A percentile compares a stretch with the other conserved stretches of the same genome.
Conservation (phyloP, 202 grass and related monocot species). For the Brachypodium distachyon region DNA sequence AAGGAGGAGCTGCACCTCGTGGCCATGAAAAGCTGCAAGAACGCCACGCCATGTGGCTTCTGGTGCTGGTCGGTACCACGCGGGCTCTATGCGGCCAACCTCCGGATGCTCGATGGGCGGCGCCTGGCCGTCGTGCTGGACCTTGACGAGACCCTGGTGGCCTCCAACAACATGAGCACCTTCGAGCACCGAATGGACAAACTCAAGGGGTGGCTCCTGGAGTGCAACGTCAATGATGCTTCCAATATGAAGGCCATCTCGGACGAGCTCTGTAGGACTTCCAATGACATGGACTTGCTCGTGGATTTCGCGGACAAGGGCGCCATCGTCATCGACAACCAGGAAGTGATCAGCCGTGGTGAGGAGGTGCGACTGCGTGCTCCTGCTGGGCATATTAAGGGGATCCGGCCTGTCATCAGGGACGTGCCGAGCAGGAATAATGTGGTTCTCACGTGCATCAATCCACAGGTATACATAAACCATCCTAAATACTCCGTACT, state of each 20-base stretch:
- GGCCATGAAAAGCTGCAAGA: constrained; percentile 40
- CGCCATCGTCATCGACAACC: constrained; percentile 12
- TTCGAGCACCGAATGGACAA: constrained; percentile 43
- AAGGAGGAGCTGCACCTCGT: constrained; percentile 48
- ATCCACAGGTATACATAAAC: constrained; percentile 36
- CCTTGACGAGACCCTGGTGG: constrained; percentile 44
- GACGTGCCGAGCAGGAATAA: constrained; percentile 43
- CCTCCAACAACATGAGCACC: constrained; percentile 45
- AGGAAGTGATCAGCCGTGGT: constrained; percentile 12
- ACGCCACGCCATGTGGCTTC: constrained; percentile 47
- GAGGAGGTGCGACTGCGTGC: constrained; percentile 17
- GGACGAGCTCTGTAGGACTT: constrained; percentile 35
- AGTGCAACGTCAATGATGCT: no score
- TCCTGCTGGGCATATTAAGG: not conserved
- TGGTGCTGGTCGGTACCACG: constrained; percentile 49
- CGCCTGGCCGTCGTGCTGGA: constrained; percentile 52
- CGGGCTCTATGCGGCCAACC: constrained; percentile 25
- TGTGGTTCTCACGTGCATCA: constrained; percentile 45
- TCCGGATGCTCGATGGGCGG: constrained; percentile 41
- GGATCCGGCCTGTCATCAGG: constrained; percentile 44
- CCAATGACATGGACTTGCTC: constrained; percentile 39
- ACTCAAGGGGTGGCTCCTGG: no score
- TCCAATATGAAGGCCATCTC: no score
- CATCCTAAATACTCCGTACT: no score
- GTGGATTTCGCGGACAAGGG: constrained; percentile 33